Base-by-base conservation (phyloP, 2,329 filamentous ascomycete species). In the Xylaria sp. region DNA sequence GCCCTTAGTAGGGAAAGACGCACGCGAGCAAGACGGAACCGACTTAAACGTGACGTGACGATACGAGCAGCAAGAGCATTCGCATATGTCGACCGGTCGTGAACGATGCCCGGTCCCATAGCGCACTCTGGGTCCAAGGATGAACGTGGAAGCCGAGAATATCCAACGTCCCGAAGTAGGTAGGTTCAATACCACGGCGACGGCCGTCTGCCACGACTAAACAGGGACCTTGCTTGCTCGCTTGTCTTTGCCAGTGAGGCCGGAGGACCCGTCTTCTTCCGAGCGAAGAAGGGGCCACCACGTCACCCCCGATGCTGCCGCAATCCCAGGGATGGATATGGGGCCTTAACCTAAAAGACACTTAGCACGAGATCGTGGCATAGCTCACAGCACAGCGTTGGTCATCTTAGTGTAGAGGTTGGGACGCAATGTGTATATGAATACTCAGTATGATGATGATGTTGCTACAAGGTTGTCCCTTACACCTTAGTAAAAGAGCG, bases 301-400 rank as follows among this genome's bases (percentile, higher is more conserved):
- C 62, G 57, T 65, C 62, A 68, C 62, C 50, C 57, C n/a, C 25
- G 50, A 23, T 50, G 50, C 6, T 60, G 60, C 55, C 37, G 25
- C 18, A 44, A 51, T 53, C 21, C 27, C 21, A 25, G 27, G 42
- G 13, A 62, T 35, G 8, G 32, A 10, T 6, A 35, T 35, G 10
- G 44, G 54, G 21, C n/a, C 40, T 40, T 60, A 54, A 40, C 59
- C 37, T 29, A 63, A 67, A 63, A 37, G 37, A 25, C 48, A 40
- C 47, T n/a, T 68, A 68, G 55, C 40, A 55, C 37, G 29, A 51
- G 50, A 60, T 60, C 59, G 71, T 70, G 73, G 69, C 69, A 68
- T 69, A 60, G 55, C 64, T 66, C 60, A 47, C 10, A 35, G 32
- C n/a, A n/a, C n/a, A n/a, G 42, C 65, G 40, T 69, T 32, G 70